Evolutionary conservation across 495 filamentous ascomycete genomes (phyloP).

Genomic region (Ramalina peruviana): DNA sequence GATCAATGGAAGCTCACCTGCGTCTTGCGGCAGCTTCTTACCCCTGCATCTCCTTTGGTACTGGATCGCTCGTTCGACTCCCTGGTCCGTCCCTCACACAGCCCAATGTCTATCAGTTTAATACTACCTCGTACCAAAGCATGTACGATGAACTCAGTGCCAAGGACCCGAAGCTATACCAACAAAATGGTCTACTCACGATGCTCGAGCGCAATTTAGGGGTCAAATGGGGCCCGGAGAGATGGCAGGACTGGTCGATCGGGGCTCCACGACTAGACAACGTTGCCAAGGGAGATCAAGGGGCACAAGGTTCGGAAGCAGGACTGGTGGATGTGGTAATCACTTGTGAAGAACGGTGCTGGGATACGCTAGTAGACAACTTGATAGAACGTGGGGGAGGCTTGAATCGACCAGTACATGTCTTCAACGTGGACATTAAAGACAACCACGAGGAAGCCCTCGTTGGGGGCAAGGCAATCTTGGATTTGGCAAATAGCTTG

Average conservation of each 20-base stretch:
- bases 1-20: constrained; percentile 95
- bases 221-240: constrained; percentile 89
- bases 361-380: constrained; percentile 96
- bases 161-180: constrained; percentile 83
- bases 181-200: constrained; percentile 79
- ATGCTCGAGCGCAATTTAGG: constrained; percentile 88
- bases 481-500: constrained; percentile 76
- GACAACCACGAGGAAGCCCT: constrained; percentile 97
- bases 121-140: constrained; percentile 76
- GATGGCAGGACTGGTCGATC: constrained; percentile 96
- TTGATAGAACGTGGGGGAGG: constrained; percentile 67
- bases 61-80: constrained; percentile 84
- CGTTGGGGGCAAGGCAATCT: constrained; percentile 79
- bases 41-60: constrained; percentile 95
- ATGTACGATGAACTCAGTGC: constrained; percentile 80
- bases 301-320: constrained; percentile 66
- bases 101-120: constrained; percentile 96
- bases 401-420: constrained; percentile 85
- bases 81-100: constrained; percentile 83
- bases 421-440: constrained; percentile 97
- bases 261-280: constrained; percentile 63
- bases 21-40: constrained; percentile 73
- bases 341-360: constrained; percentile 96
- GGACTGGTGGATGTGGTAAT: constrained; percentile 91
- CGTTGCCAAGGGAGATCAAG: constrained; percentile 45